A percentile compares a stretch with the other conserved stretches of the same genome.
phyloP scores from a whole-genome alignment of 2,329 filamentous ascomycete genomes.

The Colletotrichum echinochloae region DNA sequence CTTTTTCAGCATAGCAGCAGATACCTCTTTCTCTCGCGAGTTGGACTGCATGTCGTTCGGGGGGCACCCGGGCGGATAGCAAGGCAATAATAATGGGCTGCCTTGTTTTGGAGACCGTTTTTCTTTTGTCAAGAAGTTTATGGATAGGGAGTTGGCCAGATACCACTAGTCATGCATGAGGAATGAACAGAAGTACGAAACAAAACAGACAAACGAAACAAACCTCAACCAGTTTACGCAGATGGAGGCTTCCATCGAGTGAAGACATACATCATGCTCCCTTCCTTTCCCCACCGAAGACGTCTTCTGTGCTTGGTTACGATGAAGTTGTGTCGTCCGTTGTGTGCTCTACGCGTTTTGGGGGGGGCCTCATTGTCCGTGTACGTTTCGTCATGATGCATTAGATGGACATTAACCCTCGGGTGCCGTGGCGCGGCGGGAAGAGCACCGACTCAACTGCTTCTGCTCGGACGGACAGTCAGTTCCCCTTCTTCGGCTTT shows the following conservation, averaged over 20 bases:
- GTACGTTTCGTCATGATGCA: background rate
- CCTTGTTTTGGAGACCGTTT: background rate
- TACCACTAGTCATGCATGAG: slow-evolving; percentile 35
- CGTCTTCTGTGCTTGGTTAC: background rate
- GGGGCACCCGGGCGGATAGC: background rate
- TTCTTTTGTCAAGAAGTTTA: slow-evolving; percentile 22
- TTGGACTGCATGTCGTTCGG: slow-evolving; percentile 28
- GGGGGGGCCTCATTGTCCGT: background rate
- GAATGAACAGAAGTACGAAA: slow-evolving; percentile 25
- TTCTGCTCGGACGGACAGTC: background rate
- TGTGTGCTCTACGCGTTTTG: background rate
- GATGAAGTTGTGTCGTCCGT: background rate
- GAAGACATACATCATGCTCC: background rate
- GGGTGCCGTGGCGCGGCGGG: background rate
- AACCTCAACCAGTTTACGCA: background rate
- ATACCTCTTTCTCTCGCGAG: slow-evolving; percentile 12
- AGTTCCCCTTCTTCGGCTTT: too few species aligned
- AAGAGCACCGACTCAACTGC: background rate
- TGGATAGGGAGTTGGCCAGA: slow-evolving; percentile 24
- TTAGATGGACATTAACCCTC: background rate
- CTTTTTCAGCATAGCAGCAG: slow-evolving; percentile 30
- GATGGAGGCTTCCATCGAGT: too few species aligned
- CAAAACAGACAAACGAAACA: background rate
- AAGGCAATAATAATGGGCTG: background rate
- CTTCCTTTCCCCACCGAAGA: background rate